Evolutionary conservation across 441 rosid genomes (phyloP).

Genomic region (Syzygium malaccense): DNA sequence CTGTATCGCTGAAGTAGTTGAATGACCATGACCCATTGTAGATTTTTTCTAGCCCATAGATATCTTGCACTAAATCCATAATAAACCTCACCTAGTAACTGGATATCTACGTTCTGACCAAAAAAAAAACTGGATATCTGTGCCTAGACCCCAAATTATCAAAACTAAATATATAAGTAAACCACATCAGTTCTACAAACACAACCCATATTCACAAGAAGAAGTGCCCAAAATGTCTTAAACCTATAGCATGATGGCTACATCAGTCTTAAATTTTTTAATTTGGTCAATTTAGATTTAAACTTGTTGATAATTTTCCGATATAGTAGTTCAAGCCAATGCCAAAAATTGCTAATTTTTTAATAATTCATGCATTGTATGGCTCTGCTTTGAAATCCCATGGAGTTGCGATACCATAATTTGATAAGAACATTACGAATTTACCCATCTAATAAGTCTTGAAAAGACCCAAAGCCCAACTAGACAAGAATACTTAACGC

Average conservation of each 20-base stretch:
- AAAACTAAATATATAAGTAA: not conserved
- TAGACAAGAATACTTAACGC: not conserved
- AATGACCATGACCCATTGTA: not conserved
- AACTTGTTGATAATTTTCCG: accelerated
- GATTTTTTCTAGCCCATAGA: not conserved
- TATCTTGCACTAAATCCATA: accelerated
- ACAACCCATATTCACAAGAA: not conserved
- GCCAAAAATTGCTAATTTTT: not conserved
- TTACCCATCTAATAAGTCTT: not conserved
- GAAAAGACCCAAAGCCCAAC: not conserved
- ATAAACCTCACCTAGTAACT: not conserved
- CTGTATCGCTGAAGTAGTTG: not conserved
- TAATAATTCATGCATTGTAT: not conserved
- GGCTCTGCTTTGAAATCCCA: not conserved
- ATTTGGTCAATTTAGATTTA: not conserved
- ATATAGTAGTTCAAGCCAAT: accelerated
- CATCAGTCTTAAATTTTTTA: not conserved
- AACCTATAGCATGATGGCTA: not conserved
- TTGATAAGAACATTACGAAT: not conserved
- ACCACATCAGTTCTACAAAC: not conserved
- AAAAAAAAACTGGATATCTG: not conserved
- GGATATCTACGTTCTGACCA: not conserved
- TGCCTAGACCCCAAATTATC: not conserved
- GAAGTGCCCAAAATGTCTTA: too few relatives aligned
- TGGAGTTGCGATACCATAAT: not conserved